Evolutionary conservation across 768 basidiomycete genomes (phyloP).

Genomic region (Rhizopogon vinicolor): DNA sequence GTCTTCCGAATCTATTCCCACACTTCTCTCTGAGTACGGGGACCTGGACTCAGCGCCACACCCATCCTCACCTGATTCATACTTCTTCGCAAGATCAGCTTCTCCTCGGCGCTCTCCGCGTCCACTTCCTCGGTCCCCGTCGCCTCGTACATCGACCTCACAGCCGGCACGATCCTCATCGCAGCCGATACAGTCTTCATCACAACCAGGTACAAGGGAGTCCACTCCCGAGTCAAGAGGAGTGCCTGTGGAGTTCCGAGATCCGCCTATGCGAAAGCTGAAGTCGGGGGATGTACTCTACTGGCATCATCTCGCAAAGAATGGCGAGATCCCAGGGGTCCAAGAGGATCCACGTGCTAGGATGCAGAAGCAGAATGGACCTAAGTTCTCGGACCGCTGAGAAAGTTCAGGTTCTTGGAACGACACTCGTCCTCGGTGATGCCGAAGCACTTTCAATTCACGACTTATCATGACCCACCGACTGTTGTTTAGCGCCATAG

Average conservation of each 20-base stretch:
- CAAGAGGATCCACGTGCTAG: constrained; percentile 56
- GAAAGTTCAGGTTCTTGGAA: constrained; percentile 5
- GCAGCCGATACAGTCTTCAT: constrained; percentile 3
- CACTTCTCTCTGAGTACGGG: constrained; percentile 17
- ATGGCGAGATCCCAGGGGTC: constrained; percentile 70
- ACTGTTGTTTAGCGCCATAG: constrained; percentile 7
- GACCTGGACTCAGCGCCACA: constrained; percentile 18
- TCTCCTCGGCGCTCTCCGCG: constrained; percentile 21
- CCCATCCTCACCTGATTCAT: constrained; percentile 20
- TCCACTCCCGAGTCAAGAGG: constrained; percentile 18
- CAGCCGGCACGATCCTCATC: constrained; percentile 4
- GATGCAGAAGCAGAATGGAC: constrained; percentile 8
- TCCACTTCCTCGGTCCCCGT: constrained; percentile 9
- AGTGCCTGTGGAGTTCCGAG: constrained; percentile 35
- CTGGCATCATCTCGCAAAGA: constrained; percentile 72
- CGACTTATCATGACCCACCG: constrained; percentile 23
- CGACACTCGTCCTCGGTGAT: background rate
- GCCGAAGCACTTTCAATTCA: constrained; percentile 7
- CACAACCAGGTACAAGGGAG: constrained; percentile 10
- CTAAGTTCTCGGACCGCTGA: constrained; percentile 24
- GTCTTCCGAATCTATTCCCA: constrained; percentile 17
- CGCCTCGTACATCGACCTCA: constrained; percentile 6
- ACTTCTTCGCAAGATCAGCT: constrained; percentile 11
- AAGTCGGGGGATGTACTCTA: constrained; percentile 60
- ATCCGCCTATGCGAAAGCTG: constrained; percentile 36